Conservation (phyloP, 2,329 filamentous ascomycete genomes). For the Aspergillus floridensis region DNA sequence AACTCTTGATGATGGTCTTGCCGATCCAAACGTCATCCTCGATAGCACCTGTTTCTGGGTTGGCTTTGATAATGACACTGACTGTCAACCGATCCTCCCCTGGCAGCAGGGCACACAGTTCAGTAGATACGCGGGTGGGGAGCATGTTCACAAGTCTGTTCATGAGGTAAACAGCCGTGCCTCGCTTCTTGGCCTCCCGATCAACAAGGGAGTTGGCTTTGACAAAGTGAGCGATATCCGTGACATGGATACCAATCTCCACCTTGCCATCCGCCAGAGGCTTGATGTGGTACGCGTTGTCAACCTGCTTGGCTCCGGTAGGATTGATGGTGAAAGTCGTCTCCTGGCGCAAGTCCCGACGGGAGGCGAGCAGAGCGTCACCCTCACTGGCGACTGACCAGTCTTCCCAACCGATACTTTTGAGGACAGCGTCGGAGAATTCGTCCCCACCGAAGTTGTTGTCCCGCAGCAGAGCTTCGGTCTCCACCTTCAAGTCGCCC, state of each 20-base stretch:
- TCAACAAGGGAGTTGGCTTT: slow-evolving; percentile 95
- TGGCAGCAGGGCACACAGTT: slow-evolving; percentile 82
- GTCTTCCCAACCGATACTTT: slow-evolving; percentile 86
- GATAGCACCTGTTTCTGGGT: slow-evolving; percentile 74
- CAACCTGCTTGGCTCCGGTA: slow-evolving; percentile 80
- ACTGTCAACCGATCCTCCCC: slow-evolving; percentile 88
- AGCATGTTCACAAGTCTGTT: slow-evolving; percentile 86
- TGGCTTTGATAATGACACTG: slow-evolving; percentile 89
- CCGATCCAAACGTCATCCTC: slow-evolving; percentile 93
- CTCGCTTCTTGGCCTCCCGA: slow-evolving; percentile 95
- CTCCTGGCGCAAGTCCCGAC: slow-evolving; percentile 87
- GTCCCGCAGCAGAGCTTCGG: slow-evolving; percentile 91
- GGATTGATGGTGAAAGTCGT: slow-evolving; percentile 90
- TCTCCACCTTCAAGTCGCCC: slow-evolving; percentile 96
- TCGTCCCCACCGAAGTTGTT: slow-evolving; percentile 99
- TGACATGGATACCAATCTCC: slow-evolving; percentile 91
- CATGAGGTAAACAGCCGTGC: slow-evolving; percentile 91
- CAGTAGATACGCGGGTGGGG: slow-evolving; percentile 77
- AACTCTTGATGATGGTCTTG: slow-evolving; percentile 89
- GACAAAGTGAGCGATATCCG: slow-evolving; percentile 94
- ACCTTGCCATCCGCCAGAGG: slow-evolving; percentile 77
- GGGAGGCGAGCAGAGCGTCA: slow-evolving; percentile 67
- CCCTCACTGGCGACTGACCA: slow-evolving; percentile 86
- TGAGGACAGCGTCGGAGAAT: slow-evolving; percentile 92
- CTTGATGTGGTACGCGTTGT: slow-evolving; percentile 92